Percentiles rank a stretch among this genome's conserved stretches.
These are phyloP conservation scores for Picea mariana DNA, from an alignment of 83 land plant genomes.

Conservation along the genomic window DNA sequence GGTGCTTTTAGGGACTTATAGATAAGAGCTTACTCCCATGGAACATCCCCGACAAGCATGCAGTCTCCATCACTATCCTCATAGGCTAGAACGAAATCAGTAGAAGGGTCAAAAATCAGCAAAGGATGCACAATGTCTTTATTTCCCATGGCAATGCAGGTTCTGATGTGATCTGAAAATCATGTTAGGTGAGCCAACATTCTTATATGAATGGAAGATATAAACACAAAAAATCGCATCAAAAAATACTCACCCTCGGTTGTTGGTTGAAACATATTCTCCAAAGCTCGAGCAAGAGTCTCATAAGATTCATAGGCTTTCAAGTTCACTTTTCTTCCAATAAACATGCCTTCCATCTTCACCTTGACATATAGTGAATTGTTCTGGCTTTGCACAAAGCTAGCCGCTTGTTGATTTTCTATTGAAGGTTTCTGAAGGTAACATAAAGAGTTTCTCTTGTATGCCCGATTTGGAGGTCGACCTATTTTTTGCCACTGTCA, in stretches of 20 bases:
- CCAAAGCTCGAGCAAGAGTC: too few species aligned
- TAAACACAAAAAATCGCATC: background rate
- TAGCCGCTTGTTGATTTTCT: constrained; percentile 1
- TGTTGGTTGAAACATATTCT: background rate
- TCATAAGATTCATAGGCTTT: too few species aligned
- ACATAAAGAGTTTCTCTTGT: constrained; percentile 40
- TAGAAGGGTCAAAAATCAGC: background rate
- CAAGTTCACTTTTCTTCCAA: too few species aligned
- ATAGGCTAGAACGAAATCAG: constrained; percentile 4
- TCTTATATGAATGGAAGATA: background rate
- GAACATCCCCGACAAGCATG: constrained; percentile 16
- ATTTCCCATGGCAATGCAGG: background rate
- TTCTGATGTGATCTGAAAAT: background rate
- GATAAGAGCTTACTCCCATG: constrained; percentile 13
- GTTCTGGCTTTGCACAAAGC: too few species aligned
- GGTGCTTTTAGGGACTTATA: background rate
- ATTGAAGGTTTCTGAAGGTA: constrained; percentile 29
- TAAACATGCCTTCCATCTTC: too few species aligned
- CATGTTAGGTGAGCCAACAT: background rate
- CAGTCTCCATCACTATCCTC: constrained; percentile 5
- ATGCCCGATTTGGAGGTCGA: too few species aligned
- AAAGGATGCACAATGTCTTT: background rate
- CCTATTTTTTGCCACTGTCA: too few species aligned
- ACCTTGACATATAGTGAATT: too few species aligned
- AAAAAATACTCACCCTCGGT: background rate